Evolutionary conservation across 1,284 basidiomycete species (phyloP).

Genomic region (Omphalotus olearius): DNA sequence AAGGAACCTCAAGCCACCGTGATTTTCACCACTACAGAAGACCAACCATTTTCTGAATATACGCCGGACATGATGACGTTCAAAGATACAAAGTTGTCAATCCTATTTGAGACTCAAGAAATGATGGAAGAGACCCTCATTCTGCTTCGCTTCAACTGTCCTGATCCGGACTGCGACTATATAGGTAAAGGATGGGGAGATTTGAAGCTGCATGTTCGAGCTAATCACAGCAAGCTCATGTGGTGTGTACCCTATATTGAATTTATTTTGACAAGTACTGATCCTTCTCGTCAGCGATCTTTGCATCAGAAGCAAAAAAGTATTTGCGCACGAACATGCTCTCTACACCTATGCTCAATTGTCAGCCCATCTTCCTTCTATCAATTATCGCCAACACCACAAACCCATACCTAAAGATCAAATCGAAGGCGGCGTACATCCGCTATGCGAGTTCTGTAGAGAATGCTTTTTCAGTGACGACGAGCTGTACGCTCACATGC

Average conservation of each 20-base stretch:
- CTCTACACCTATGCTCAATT: constrained; percentile 75
- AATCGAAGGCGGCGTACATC: constrained; percentile 70
- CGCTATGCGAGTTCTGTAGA: constrained; percentile 88
- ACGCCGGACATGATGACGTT: constrained; percentile 53
- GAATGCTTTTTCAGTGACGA: constrained; percentile 90
- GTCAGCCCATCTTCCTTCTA: constrained; percentile 75
- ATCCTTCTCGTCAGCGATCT: constrained; percentile 58
- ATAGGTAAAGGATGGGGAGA: constrained; percentile 87
- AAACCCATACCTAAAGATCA: constrained; percentile 45
- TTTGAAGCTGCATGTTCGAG: constrained; percentile 77
- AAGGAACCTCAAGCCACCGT: constrained; percentile 78
- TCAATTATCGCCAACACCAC: constrained; percentile 44
- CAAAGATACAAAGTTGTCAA: constrained; percentile 75
- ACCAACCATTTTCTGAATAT: constrained; percentile 62
- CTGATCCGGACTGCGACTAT: constrained; percentile 77
- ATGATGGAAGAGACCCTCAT: constrained; percentile 96
- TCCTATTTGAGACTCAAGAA: constrained; percentile 87
- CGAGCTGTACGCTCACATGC: constrained; percentile 93
- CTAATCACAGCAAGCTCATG: constrained; percentile 73
- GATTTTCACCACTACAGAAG: constrained; percentile 77
- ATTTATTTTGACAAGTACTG: neutral
- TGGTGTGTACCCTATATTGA: constrained; percentile 52
- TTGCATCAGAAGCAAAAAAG: constrained; percentile 88
- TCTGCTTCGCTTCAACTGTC: constrained; percentile 87
- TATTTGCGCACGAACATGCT: constrained; percentile 94